Conservation (phyloP, 768 basidiomycete species). For the Tulasnella sp. region DNA sequence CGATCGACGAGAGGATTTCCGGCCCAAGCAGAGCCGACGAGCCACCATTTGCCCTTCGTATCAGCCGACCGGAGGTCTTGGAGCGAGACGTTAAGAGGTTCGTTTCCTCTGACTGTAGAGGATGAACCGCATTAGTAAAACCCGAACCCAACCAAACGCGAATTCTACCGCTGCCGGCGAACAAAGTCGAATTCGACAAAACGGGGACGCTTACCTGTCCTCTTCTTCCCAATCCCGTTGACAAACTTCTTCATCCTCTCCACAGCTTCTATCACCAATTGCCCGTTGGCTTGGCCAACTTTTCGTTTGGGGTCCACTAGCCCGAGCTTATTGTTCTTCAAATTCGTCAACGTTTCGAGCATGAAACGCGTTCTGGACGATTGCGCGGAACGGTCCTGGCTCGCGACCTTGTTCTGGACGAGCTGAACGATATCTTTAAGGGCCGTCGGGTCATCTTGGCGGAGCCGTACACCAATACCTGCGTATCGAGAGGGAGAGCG, state of each 20-base stretch:
- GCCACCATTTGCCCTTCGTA: constrained; percentile 96
- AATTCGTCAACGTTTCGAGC: constrained; percentile 86
- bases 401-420: constrained; percentile 67
- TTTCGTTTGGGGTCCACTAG: constrained; percentile 42
- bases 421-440: constrained; percentile 86
- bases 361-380: constrained; percentile 93
- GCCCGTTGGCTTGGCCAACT: constrained; percentile 47
- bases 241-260: constrained; percentile 89
- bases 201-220: constrained; percentile 52
- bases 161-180: too few species aligned
- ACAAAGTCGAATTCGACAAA: too few species aligned
- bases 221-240: constrained; percentile 66
- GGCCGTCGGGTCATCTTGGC: constrained; percentile 87
- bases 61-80: constrained; percentile 80
- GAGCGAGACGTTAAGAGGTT: constrained; percentile 80
- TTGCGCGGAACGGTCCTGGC: constrained; percentile 39
- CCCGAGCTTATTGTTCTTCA: constrained; percentile 80
- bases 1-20: constrained; percentile 71
- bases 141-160: not conserved
- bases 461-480: constrained; percentile 91
- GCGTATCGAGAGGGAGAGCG: constrained; percentile 1
- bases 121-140: not conserved
- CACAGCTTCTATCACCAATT: constrained; percentile 70
- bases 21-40: constrained; percentile 93
- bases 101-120: constrained; percentile 67